Base-by-base conservation (phyloP, 1,284 basidiomycete species). In the Cutaneotrichosporon curvatum region DNA sequence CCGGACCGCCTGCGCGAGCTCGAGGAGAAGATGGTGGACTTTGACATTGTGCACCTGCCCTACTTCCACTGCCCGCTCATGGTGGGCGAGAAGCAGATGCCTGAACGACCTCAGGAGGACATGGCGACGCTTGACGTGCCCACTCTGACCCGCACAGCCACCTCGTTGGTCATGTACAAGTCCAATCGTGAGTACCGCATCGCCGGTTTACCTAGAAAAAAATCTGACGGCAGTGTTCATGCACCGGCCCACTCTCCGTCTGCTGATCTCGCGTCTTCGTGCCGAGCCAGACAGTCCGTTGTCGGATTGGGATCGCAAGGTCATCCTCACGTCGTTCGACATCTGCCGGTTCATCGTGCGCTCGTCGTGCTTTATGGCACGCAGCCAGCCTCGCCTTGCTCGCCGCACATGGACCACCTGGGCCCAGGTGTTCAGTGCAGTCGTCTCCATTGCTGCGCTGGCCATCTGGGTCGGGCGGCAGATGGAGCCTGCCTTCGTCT, bases 391-490 rank as follows among this genome's bases (percentile, higher is more conserved):
- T 2, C 55, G 57, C 12, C 38, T 69, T 4, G 56, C 63, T 16
- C 61, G 58, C 15, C 55, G 64, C 30, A 49, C 49, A 10, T 67
- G 65, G 63, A 56, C 56, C 12, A 59, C 59, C 3, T 69, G 67
- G 67, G 59, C 64, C 1, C 65, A 69, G 50, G 56, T 65, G 9
- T 69, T 69, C 51, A 60, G 57, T 16, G 63, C 62, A 4, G 61
- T 61, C 2, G 64, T 68, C 3, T 63, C 63, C 2, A 62, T 69
- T 43, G 53, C 67, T 2, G 67, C 64, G 2, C 37, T 67, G 1
- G 63, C 64, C 9, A 64, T 67, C 37, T 68, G 63, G 62, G 60
- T 61, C 43, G 60, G 62, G 15, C 60, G 59, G 4, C 55, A 63
- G 36, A 44, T 68, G 30, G 62, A 62, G 12, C 43, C 56, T 1